These are phyloP conservation scores for Micromonas commoda DNA, from an alignment of 139 green algal genomes.

Conservation along the genomic window DNA sequence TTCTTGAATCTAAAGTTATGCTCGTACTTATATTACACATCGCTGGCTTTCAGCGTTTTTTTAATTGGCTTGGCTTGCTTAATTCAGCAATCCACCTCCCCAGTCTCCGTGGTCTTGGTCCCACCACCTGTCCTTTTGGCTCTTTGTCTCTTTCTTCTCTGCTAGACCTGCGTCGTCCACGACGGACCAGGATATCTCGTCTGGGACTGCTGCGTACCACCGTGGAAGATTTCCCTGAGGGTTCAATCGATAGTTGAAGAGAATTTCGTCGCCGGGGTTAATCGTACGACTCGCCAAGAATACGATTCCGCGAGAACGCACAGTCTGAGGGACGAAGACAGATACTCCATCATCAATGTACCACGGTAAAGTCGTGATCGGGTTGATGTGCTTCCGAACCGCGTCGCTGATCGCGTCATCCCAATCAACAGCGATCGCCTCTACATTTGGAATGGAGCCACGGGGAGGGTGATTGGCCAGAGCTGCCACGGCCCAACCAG, in stretches of 20 bases:
- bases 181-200: not conserved
- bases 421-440: not conserved
- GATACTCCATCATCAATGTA: not conserved
- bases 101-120: not conserved
- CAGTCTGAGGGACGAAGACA: not conserved
- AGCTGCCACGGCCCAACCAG: not conserved
- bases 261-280: not conserved
- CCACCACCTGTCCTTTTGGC: not conserved
- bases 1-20: too few relatives aligned
- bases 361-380: not conserved
- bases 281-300: not conserved
- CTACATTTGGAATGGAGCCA: not conserved
- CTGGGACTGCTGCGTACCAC: not conserved
- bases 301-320: not conserved
- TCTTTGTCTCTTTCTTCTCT: not conserved
- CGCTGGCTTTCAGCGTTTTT: too few relatives aligned
- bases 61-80: too few relatives aligned
- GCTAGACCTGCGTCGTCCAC: not conserved
- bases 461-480: not conserved
- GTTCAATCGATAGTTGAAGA: not conserved
- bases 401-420: not conserved
- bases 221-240: not conserved
- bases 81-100: not conserved
- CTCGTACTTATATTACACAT: too few relatives aligned
- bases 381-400: not conserved